Base-by-base conservation (phyloP, 2,329 filamentous ascomycete genomes). In the Beauveria pseudobassiana region DNA sequence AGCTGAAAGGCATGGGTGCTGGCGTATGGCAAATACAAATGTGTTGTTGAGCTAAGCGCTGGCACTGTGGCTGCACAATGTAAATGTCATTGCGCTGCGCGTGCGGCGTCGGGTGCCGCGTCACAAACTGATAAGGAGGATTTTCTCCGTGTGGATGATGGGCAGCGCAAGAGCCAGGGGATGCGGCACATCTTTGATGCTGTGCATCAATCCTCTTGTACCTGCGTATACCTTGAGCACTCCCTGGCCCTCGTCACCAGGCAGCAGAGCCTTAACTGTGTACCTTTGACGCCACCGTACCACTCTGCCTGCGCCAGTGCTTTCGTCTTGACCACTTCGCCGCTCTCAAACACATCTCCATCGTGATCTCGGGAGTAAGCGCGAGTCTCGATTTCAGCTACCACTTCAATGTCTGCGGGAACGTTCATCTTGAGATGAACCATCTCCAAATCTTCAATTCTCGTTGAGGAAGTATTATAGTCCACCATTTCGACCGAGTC, bases 11-110 rank as follows among this genome's bases (percentile, higher is more conserved):
- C 78, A 81, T 0, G 93, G 90, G 71, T 99, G 93, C 71, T 99
- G 95, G 51, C 95, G 90, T 64, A 99, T 89, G 59, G 90, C 90
- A 74, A 99, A 99, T 30, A 99, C 93, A 71, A 97, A 99, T 0
- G 95, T 99, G 72, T 99, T 98, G 78, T 98, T 97, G 61, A 96
- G 91, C 93, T 30, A 99, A 80, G 28, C 87, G 86, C 66, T 88
- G 84, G 73, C 95, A 99, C 74, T 99, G 96, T 1, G 96, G 95
- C 71, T 98, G 95, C 50, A 93, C 90, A 65, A 99, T 90, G 74
- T 99, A 99, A 63, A 99, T 87, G 72, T 99, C 95, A 74, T 99
- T 93, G 48, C 93, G 86, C 71, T 96, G 92, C n/a, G 95, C 95
- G 73, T 99, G 95, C 9, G 95, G 95, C 3, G 95, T 99, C 8